Base-by-base conservation (phyloP, 148 eudicot species). In the Diospyros kaki region DNA sequence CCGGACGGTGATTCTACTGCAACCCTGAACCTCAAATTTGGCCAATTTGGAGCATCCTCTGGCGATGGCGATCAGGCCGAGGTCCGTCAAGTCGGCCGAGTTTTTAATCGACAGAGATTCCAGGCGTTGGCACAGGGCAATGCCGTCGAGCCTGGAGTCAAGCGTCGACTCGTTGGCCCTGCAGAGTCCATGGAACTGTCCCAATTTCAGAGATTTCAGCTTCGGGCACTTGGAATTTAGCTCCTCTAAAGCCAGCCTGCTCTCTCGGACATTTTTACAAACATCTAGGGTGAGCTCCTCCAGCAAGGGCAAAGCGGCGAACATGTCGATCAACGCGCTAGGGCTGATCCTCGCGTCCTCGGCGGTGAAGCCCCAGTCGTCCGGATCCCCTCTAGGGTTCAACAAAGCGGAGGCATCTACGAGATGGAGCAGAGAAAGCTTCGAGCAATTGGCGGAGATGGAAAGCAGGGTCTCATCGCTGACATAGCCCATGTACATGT, bases 221-320 rank as follows among this genome's bases (percentile, higher is more conserved):
- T 81, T 86, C 7, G 91, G 84, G 52, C 98, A 93, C 55, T 81
- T 95, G 4, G 84, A 80, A 45, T 81, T 84, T 60, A 95, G 85
- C 48, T 78, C 81, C 58, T 91, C 99, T 51, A 95, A 77, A 10
- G 85, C 86, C 13, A 86, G 80, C 68, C 87, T 88, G 66, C 94
- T 91, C 0, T 83, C 89, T 41, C 91, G 83, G 18, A 95, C 92
- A 83, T 93, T 95, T 63, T 84, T 87, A 76, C 90, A 81, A 46
- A 95, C 82, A 86, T 95, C 99, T 15, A 95, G 70, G 38, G 75
- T 83, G 62, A 95, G 80, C 51, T 95, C 97, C 81, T 95, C 94
- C 65, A 95, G 60, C 80, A 86, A 74, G 1, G 82, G 83, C 68
- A 95, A 82, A 13, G 86, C 89, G 2, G 86, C 44, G 54, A 93